Conservation (phyloP, 2,329 filamentous ascomycete species). For the Penicillium palitans region DNA sequence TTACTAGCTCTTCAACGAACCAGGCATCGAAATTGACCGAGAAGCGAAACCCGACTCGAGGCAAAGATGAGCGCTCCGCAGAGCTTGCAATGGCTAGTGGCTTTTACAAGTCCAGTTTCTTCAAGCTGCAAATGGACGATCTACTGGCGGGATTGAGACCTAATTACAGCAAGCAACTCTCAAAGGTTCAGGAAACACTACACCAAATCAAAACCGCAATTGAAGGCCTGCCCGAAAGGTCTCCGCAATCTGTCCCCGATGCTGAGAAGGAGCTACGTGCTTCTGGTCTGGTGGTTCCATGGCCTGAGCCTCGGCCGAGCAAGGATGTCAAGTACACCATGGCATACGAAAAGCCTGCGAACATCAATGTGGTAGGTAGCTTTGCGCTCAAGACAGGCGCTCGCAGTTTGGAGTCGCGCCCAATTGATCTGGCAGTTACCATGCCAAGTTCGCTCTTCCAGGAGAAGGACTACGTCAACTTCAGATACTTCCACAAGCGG, state of each 20-base stretch:
- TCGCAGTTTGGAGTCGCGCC: conserved; percentile 55
- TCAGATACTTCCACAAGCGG: conserved; percentile 92
- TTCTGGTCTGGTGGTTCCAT: conserved; percentile 73
- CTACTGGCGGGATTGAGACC: conserved; percentile 59
- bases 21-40: conserved; percentile 34
- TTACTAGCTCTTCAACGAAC: conserved; percentile 13
- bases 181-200: conserved; percentile 54
- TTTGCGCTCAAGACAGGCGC: conserved; percentile 75
- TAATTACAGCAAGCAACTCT: conserved; percentile 59
- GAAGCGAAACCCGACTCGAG: conserved; percentile 22
- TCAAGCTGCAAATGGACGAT: conserved; percentile 68
- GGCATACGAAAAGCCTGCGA: conserved; percentile 70
- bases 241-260: conserved; percentile 58
- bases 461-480: conserved; percentile 90
- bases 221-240: conserved; percentile 55
- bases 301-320: conserved; percentile 74
- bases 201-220: conserved; percentile 58
- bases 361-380: conserved; percentile 86
- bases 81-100: conserved; percentile 47
- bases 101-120: conserved; percentile 65
- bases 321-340: conserved; percentile 80
- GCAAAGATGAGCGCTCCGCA: conserved; percentile 31
- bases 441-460: conserved; percentile 82
- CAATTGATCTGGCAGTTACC: conserved; percentile 80
- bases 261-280: conserved; percentile 67